These are phyloP conservation scores for Talaromyces sp. DNA, from an alignment of 2,329 filamentous ascomycete species.

Conservation along the genomic window DNA sequence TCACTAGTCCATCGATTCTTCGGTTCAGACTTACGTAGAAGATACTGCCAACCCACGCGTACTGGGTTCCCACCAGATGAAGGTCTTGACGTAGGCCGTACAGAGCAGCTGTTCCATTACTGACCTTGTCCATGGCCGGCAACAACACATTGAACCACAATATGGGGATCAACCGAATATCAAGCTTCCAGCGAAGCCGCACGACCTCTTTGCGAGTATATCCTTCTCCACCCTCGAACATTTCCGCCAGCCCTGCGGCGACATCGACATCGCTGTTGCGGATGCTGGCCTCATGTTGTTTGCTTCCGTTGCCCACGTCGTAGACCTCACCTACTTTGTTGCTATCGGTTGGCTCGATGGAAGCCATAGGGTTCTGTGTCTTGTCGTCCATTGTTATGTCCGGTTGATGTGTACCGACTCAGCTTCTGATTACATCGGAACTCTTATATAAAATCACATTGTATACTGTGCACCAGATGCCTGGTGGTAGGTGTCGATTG, in stretches of 20 bases:
- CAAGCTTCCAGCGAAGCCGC: slow-evolving; percentile 10
- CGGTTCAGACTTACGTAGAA: slow-evolving; percentile 1
- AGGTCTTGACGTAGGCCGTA: background rate
- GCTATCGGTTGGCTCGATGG: background rate
- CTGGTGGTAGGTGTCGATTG: background rate
- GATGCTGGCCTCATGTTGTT: background rate
- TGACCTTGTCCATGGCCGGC: slow-evolving; percentile 7
- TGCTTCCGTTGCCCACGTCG: background rate
- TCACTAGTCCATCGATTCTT: background rate
- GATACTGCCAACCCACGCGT: slow-evolving; percentile 5
- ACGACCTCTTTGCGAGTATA: background rate
- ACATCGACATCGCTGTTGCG: background rate
- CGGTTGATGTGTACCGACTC: background rate
- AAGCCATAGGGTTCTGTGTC: background rate
- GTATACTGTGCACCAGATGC: background rate
- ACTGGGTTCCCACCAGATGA: slow-evolving; percentile 4
- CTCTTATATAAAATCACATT: background rate
- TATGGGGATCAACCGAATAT: background rate
- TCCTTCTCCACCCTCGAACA: slow-evolving; percentile 3
- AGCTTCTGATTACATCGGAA: background rate
- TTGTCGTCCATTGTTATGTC: background rate
- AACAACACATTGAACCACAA: slow-evolving; percentile 8
- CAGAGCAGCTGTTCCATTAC: background rate
- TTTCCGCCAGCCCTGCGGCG: slow-evolving; percentile 1
- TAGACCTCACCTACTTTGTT: background rate